Percentiles rank a stretch among this genome's conserved stretches.
Conservation (phyloP, 2,329 filamentous ascomycete genomes). For the Didymella sp. region DNA sequence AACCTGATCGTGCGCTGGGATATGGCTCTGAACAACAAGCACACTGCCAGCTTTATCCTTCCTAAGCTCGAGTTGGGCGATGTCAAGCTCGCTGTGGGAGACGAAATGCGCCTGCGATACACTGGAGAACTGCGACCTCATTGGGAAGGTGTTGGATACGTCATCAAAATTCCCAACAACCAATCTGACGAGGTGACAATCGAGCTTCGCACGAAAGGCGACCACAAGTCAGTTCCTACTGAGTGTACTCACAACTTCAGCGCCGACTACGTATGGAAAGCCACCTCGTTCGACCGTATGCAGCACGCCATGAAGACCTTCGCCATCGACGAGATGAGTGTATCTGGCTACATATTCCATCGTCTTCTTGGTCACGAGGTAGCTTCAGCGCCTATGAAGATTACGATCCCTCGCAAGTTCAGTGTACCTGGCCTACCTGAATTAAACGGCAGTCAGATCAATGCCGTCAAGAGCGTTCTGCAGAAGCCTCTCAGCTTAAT, state of each 20-base stretch:
- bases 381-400: constrained; percentile 92
- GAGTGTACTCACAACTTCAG: constrained; percentile 98
- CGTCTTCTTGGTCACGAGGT: constrained; percentile 95
- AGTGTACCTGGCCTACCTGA: constrained; percentile 93
- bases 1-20: constrained; percentile 95
- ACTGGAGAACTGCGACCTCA: constrained; percentile 88
- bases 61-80: constrained; percentile 97
- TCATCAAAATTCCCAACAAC: constrained; percentile 99
- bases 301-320: constrained; percentile 99
- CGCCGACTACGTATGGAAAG: constrained; percentile 99
- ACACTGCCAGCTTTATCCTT: constrained; percentile 91
- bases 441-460: constrained; percentile 93
- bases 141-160: constrained; percentile 98
- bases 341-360: constrained; percentile 98
- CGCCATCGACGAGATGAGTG: constrained; percentile 95
- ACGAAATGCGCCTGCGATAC: constrained; percentile 98
- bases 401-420: constrained; percentile 94
- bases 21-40: constrained; percentile 94
- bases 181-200: constrained; percentile 97
- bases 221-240: constrained; percentile 93
- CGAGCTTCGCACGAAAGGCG: constrained; percentile 90
- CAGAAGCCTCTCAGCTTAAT: constrained; percentile 95
- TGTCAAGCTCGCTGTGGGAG: constrained; percentile 95
- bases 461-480: constrained; percentile 92
- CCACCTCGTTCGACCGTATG: constrained; percentile 99